Conservation (phyloP, 2,329 filamentous ascomycete genomes). For the Amesomyces nigricolor region DNA sequence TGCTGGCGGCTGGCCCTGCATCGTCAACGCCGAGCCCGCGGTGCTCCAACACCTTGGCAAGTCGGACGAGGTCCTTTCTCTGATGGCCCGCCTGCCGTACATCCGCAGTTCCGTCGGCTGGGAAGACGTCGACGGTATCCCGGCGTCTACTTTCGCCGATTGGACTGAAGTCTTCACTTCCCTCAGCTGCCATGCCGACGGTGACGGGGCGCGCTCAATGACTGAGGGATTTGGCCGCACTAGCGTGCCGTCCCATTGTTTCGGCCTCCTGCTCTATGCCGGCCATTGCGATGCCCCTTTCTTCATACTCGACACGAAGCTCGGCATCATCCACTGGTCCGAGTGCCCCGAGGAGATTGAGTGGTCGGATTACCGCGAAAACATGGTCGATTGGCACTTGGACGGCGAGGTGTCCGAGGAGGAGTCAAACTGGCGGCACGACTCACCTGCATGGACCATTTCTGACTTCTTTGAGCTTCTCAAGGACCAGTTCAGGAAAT, state of each 20-base stretch:
- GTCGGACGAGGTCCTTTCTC: conserved; percentile 4
- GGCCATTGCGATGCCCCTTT: background rate
- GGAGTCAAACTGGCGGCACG: background rate
- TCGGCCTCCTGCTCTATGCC: background rate
- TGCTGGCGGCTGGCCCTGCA: conserved; percentile 2
- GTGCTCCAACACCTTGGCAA: background rate
- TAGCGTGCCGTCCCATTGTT: background rate
- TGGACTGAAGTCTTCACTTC: background rate
- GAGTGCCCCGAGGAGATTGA: background rate
- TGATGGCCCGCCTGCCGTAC: conserved; percentile 5
- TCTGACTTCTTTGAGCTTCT: conserved; percentile 5
- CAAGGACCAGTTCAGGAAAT: background rate
- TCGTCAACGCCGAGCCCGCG: conserved; percentile 4
- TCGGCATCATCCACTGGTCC: background rate
- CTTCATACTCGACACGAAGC: conserved; percentile 2
- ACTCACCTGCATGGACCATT: background rate
- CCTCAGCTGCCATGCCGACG: too few species aligned
- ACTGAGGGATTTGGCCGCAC: too few species aligned
- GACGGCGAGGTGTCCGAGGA: background rate
- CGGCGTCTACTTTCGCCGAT: background rate
- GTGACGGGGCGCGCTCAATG: too few species aligned
- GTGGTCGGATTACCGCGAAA: background rate
- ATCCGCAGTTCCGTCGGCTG: background rate
- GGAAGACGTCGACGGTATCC: background rate
- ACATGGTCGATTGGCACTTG: background rate